Conservation (phyloP, 1,284 basidiomycete species). For the Sparassis latifolia region DNA sequence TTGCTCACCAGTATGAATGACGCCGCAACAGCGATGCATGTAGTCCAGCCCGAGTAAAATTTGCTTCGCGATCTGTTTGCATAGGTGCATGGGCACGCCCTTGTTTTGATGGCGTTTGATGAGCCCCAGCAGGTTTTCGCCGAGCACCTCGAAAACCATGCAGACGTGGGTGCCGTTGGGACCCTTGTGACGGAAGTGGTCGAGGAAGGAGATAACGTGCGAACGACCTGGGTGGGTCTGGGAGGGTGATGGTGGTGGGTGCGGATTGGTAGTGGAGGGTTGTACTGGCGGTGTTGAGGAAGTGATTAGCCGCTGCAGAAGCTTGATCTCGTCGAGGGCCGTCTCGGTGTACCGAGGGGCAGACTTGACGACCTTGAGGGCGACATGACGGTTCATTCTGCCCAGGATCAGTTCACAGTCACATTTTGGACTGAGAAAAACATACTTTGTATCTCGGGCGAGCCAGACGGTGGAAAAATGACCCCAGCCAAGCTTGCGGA, state of each 20-base stretch:
- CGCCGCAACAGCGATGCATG: conserved; percentile 94
- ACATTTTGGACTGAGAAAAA: conserved; percentile 1
- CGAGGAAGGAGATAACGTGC: conserved; percentile 93
- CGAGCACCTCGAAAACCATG: conserved; percentile 99
- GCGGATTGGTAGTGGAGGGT: conserved; percentile 41
- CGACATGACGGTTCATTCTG: conserved; percentile 93
- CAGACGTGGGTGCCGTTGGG: conserved; percentile 97
- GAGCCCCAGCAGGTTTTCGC: conserved; percentile 95
- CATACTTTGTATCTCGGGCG: conserved; percentile 80
- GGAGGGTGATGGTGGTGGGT: conserved; percentile 61
- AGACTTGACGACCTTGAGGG: conserved; percentile 98
- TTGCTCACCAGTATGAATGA: conserved; percentile 78
- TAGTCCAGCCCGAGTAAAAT: conserved; percentile 94
- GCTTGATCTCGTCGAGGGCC: conserved; percentile 97
- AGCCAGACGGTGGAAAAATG: conserved; percentile 97
- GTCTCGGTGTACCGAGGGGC: conserved; percentile 97
- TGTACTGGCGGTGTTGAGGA: conserved; percentile 68
- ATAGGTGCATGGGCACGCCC: conserved; percentile 90
- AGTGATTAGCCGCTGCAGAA: conserved; percentile 90
- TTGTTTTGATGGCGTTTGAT: conserved; percentile 95
- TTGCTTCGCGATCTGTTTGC: conserved; percentile 97
- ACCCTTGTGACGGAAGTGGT: conserved; percentile 95
- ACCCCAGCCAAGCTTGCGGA: conserved; percentile 96
- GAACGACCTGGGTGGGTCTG: conserved; percentile 69
- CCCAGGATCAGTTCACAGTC: not conserved